These are phyloP conservation scores for Russula sp. DNA, from an alignment of 768 basidiomycete genomes.

Conservation along the genomic window DNA sequence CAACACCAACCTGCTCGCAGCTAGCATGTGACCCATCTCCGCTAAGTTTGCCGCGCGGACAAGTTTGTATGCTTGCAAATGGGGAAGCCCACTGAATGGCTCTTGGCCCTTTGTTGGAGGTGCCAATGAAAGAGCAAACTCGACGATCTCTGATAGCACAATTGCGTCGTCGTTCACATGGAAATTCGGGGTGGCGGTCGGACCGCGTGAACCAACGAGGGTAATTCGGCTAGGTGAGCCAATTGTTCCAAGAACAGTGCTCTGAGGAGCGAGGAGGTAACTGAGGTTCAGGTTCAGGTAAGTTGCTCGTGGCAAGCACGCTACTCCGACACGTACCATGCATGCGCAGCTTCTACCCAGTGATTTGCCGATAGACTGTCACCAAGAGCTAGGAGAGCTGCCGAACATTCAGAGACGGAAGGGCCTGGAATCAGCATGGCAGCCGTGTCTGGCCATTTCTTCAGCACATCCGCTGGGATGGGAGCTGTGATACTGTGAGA, in stretches of 20 bases:
- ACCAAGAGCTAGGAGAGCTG: constrained; percentile 77
- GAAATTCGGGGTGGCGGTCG: constrained; percentile 44
- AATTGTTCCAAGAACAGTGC: constrained; percentile 65
- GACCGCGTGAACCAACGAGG: constrained; percentile 66
- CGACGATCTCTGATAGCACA: constrained; percentile 83
- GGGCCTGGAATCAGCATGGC: constrained; percentile 78
- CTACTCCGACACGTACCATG: constrained; percentile 59
- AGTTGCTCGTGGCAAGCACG: background rate
- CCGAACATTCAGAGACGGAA: constrained; percentile 59
- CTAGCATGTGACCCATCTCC: constrained; percentile 72
- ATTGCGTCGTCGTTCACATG: constrained; percentile 66
- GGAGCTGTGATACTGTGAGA: constrained; percentile 37
- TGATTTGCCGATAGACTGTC: constrained; percentile 70
- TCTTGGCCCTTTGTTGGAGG: constrained; percentile 79
- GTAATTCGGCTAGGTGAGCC: constrained; percentile 62
- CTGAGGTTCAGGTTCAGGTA: constrained; percentile 35
- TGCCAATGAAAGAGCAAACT: constrained; percentile 83
- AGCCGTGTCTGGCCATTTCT: constrained; percentile 79
- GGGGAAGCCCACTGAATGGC: constrained; percentile 70
- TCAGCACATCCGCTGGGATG: constrained; percentile 58
- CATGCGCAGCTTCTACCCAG: constrained; percentile 82
- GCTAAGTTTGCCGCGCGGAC: constrained; percentile 69
- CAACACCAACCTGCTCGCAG: constrained; percentile 62
- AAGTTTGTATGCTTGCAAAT: constrained; percentile 84
- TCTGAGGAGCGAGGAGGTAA: constrained; percentile 82